phyloP scores from a whole-genome alignment of 495 filamentous ascomycete genomes.

The Talaromyces thailandensis region DNA sequence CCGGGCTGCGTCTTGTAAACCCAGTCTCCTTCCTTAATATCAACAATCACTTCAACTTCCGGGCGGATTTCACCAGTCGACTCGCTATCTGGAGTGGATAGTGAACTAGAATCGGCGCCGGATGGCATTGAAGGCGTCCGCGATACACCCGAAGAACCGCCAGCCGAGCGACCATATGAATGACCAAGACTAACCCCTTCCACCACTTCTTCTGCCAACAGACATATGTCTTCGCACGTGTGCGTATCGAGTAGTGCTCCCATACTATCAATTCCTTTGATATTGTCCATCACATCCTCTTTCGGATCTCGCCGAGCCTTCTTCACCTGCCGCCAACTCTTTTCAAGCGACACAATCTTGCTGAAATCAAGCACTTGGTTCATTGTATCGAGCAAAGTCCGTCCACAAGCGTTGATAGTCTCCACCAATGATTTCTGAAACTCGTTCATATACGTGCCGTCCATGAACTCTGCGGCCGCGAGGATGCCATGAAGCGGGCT shows the following conservation, averaged over 20 bases:
- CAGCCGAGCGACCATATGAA: constrained; percentile 23
- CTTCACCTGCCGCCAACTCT: constrained; percentile 32
- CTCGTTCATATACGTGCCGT: constrained; percentile 35
- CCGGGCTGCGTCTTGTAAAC: constrained; percentile 61
- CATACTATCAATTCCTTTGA: constrained; percentile 22
- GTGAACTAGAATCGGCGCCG: background rate
- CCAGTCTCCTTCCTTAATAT: constrained; percentile 54
- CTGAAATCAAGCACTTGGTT: constrained; percentile 69
- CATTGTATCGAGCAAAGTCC: constrained; percentile 70
- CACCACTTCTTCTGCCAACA: constrained; percentile 41
- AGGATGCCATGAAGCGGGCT: constrained; percentile 71
- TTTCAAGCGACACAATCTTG: constrained; percentile 53
- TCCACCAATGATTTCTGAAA: constrained; percentile 58
- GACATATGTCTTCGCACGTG: constrained; percentile 31
- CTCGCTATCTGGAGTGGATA: constrained; percentile 7
- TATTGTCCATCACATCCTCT: constrained; percentile 16
- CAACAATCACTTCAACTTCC: constrained; percentile 51
- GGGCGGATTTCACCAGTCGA: constrained; percentile 1
- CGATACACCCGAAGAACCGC: constrained; percentile 2
- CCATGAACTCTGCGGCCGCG: constrained; percentile 58
- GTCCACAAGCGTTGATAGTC: constrained; percentile 66
- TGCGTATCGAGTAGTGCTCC: constrained; percentile 36
- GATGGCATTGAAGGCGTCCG: background rate
- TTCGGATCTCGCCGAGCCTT: constrained; percentile 14
- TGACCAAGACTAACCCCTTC: constrained; percentile 46